Evolutionary conservation across 495 filamentous ascomycete species (phyloP), one percentile per base, ranked within the genome.

Genomic region (Schizothecium vesticola): DNA sequence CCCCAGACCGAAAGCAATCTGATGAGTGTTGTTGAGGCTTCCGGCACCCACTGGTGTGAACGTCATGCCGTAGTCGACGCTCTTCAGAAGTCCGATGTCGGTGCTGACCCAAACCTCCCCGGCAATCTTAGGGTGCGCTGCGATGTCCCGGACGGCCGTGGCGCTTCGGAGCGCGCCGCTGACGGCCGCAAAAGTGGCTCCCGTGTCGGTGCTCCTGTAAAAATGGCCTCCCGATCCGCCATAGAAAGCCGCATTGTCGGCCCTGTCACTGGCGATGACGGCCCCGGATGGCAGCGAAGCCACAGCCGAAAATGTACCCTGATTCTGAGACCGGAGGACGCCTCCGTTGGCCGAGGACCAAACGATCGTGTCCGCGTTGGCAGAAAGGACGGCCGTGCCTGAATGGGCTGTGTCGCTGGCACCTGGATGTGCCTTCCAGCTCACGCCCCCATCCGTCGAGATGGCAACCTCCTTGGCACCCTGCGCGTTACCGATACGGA

Each of bases 101-200:
- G 85, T 86, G 56, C 81, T 83, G 16, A 82, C 80, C 79, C 78
- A 86, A 21, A 88, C 74, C 66, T 86, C 82, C 33, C 86, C 86
- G 0, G 83, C 79, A 6, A 75, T 73, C 22, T 74, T 74, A 21
- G 84, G 85, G 66, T 86, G 81, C 1, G 81, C 81, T 10, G 72
- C 77, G n/a, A 87, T 82, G 36, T 82, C 82, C 25, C 80, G 79
- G 63, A 85, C 77, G 0, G 77, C 69, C 11, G 74, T 78, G 19
- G 78, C 74, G 63, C 75, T 73, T n/a, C 72, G 73, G n/a, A 84
- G 66, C 3, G 75, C 65, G 0, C 73, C 76, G 1, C 73, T 72
- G 21, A 74, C 65, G 19, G 73, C 63, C 13, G 78, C 69, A 67
- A 88, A 87, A 11, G 80, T 80, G 0, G 74, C 65, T 11, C 79